Conservation (phyloP, 2,329 filamentous ascomycete genomes). For the Eutypella sp. region DNA sequence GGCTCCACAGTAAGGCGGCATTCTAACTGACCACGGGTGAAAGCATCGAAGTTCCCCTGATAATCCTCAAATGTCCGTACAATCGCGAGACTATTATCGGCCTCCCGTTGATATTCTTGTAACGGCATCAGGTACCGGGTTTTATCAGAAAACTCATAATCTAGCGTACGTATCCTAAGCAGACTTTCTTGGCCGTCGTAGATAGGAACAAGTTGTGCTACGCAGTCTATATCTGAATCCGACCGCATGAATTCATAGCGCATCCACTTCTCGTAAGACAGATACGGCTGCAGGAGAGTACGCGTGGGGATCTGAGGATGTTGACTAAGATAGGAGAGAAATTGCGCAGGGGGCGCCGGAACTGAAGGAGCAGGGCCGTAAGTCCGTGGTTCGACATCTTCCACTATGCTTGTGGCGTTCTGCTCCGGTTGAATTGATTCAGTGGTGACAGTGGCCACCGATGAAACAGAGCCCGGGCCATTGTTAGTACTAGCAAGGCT, state of each 20-base stretch:
- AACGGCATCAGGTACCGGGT: not conserved
- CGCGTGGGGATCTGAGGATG: not conserved
- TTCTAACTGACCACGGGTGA: conserved; percentile 2
- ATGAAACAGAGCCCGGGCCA: no score
- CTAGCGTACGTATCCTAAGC: not conserved
- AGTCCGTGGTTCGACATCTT: no score
- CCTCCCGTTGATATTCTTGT: not conserved
- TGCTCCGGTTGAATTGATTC: no score
- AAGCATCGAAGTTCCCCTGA: not conserved
- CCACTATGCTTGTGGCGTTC: not conserved
- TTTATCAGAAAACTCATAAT: not conserved
- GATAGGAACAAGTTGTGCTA: not conserved
- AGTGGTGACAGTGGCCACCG: no score
- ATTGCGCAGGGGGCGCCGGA: not conserved
- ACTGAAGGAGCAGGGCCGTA: not conserved
- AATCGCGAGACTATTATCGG: not conserved
- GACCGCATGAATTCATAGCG: conserved; percentile 1
- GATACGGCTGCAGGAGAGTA: not conserved
- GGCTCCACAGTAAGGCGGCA: not conserved
- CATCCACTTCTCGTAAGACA: not conserved
- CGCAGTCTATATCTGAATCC: not conserved
- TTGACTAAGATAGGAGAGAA: not conserved
- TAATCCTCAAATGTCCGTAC: not conserved
- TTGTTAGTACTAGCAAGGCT: no score
- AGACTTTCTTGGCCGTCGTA: not conserved